Conservation (phyloP, 306 rosid genomes). For the Dalbergia cochinchinensis region DNA sequence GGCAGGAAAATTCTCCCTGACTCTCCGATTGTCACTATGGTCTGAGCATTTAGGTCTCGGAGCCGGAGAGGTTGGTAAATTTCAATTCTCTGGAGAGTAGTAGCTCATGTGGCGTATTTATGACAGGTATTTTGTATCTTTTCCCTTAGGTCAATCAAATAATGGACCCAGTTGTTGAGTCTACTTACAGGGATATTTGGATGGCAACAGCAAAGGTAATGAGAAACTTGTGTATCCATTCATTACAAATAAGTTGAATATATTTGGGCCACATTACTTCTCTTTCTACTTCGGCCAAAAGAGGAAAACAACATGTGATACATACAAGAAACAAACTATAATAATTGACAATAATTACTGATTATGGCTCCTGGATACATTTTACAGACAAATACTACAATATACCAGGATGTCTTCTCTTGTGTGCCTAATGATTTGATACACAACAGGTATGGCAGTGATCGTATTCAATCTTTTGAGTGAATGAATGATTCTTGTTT, state of each 20-base stretch:
- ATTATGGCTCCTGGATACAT: slow-evolving; percentile 34
- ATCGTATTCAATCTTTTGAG: slow-evolving; percentile 4
- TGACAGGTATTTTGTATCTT: slow-evolving; percentile 11
- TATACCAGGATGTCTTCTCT: slow-evolving; percentile 90
- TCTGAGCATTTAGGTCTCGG: slow-evolving; percentile 92
- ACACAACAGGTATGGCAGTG: slow-evolving; percentile 71
- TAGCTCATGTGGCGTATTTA: slow-evolving; percentile 42
- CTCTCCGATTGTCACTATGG: slow-evolving; percentile 93
- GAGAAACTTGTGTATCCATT: slow-evolving; percentile 10
- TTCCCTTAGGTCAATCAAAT: slow-evolving; percentile 69
- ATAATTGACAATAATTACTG: slow-evolving; percentile 14
- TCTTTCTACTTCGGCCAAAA: too few relatives aligned
- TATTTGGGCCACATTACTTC: too few relatives aligned
- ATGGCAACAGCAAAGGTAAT: slow-evolving; percentile 93
- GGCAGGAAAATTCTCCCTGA: slow-evolving; percentile 87
- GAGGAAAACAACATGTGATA: not conserved
- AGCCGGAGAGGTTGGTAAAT: slow-evolving; percentile 72
- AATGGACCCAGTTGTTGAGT: slow-evolving; percentile 79
- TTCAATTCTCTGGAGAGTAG: slow-evolving; percentile 15
- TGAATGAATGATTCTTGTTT: slow-evolving; percentile 11
- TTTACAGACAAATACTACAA: slow-evolving; percentile 81
- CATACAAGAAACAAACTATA: not conserved
- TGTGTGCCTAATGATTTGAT: slow-evolving; percentile 90
- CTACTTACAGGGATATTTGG: slow-evolving; percentile 95
- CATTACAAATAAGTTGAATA: not conserved